These are phyloP conservation scores for Diversispora epigaea DNA, from an alignment of 192 early-diverging fungal species.

Conservation along the genomic window DNA sequence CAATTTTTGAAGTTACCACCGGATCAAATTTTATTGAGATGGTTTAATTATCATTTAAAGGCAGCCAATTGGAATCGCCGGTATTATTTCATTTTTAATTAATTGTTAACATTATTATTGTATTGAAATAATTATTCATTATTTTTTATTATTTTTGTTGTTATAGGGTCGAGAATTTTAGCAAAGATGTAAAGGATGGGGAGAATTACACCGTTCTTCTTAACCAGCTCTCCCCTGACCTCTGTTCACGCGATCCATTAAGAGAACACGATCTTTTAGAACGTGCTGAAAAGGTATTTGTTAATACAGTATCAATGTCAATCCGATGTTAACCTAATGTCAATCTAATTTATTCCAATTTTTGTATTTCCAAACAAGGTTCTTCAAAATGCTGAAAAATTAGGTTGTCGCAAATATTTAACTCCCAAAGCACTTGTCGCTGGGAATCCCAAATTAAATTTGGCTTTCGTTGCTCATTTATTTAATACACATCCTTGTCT, in stretches of 20 bases:
- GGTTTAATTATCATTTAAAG: slow-evolving; percentile 99
- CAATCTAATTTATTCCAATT: background rate
- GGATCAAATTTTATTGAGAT: slow-evolving; percentile 95
- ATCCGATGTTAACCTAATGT: background rate
- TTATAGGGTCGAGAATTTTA: slow-evolving; percentile 82
- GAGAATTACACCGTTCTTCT: slow-evolving; percentile 94
- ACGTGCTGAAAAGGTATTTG: slow-evolving; percentile 75
- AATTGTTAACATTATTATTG: too few species aligned
- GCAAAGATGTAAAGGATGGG: slow-evolving; percentile 89
- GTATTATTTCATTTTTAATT: slow-evolving; percentile 39
- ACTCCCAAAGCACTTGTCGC: slow-evolving; percentile 90
- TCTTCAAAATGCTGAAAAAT: slow-evolving; percentile 87
- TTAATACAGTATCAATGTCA: background rate
- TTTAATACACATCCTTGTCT: slow-evolving; percentile 98
- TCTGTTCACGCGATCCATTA: slow-evolving; percentile 81
- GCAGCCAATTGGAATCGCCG: slow-evolving; percentile 83
- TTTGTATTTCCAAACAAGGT: slow-evolving; percentile 45
- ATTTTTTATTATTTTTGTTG: slow-evolving; percentile 23
- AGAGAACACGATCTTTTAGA: slow-evolving; percentile 70
- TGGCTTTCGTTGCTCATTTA: slow-evolving; percentile 97
- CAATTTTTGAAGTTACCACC: slow-evolving; percentile 92
- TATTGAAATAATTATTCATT: background rate
- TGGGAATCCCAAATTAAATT: slow-evolving; percentile 96
- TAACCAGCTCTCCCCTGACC: slow-evolving; percentile 82
- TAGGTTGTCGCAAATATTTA: slow-evolving; percentile 92